These are phyloP conservation scores for Colletotrichum lindemuthianum DNA, from an alignment of 2,329 filamentous ascomycete genomes.

Conservation along the genomic window DNA sequence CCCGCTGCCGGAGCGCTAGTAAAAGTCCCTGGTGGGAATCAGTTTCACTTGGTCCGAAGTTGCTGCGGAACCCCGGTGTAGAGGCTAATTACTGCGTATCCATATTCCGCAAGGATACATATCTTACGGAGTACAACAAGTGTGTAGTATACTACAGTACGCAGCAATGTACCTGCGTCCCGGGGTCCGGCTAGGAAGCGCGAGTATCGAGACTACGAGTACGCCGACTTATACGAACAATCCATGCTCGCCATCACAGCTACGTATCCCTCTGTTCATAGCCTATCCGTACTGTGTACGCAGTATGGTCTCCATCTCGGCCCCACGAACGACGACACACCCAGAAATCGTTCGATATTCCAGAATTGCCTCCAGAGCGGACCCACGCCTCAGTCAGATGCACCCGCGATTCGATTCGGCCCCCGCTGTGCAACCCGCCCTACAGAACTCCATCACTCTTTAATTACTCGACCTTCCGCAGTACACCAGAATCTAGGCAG, in stretches of 20 bases:
- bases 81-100: not conserved
- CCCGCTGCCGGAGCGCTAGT: slow-evolving; percentile 4
- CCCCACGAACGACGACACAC: slow-evolving; percentile 8
- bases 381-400: slow-evolving; percentile 13
- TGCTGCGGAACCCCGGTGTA: slow-evolving; percentile 15
- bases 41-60: slow-evolving; percentile 26
- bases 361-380: not conserved
- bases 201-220: not conserved
- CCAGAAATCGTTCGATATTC: slow-evolving; percentile 25
- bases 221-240: not conserved
- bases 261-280: not conserved
- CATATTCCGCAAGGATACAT: no score
- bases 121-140: no score
- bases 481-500: not conserved
- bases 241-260: not conserved
- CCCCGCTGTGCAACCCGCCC: slow-evolving; percentile 4
- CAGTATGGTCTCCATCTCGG: not conserved
- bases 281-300: no score
- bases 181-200: slow-evolving; percentile 10
- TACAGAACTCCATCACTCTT: not conserved
- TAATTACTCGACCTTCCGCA: not conserved
- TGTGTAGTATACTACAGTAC: no score
- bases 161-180: slow-evolving; percentile 11
- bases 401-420: slow-evolving; percentile 16
- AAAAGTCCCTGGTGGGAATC: slow-evolving; percentile 5